Conservation (phyloP, 140 eudicot genomes). For the Ambrosia hybrid region DNA sequence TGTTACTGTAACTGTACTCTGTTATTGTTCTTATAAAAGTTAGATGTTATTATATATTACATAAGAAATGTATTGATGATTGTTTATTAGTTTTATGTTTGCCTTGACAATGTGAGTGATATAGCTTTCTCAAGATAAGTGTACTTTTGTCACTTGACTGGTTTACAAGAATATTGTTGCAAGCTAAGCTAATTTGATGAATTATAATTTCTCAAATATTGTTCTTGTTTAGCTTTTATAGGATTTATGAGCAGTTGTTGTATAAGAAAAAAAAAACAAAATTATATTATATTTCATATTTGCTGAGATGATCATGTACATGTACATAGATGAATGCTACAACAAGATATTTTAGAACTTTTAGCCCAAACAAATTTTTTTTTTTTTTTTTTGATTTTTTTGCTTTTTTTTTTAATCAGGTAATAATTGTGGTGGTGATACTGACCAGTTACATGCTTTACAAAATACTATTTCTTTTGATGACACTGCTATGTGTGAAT, state of each 20-base stretch:
- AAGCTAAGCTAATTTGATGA: neutral
- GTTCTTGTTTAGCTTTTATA: neutral
- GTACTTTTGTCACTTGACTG: constrained; percentile 6
- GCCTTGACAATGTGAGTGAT: constrained; percentile 3
- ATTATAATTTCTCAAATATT: neutral
- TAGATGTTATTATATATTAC: no score
- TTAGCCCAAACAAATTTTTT: neutral
- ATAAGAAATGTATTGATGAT: no score
- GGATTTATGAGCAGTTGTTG: neutral
- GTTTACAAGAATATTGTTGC: constrained; percentile 1
- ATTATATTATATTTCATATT: neutral
- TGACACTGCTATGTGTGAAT: no score
- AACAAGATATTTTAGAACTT: neutral
- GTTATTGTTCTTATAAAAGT: no score
- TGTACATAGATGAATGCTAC: neutral
- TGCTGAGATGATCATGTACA: neutral
- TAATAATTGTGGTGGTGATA: constrained; percentile 24
- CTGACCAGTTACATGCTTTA: constrained; percentile 18
- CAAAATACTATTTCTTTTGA: constrained; percentile 27
- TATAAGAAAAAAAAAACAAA: neutral
- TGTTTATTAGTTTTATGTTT: no score
- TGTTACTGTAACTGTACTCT: no score
- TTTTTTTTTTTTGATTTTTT: neutral
- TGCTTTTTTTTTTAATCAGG: constrained; percentile 28
- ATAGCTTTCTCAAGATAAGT: neutral